These are phyloP conservation scores for Neurospora tetraspora DNA, from an alignment of 495 filamentous ascomycete genomes.

Conservation along the genomic window DNA sequence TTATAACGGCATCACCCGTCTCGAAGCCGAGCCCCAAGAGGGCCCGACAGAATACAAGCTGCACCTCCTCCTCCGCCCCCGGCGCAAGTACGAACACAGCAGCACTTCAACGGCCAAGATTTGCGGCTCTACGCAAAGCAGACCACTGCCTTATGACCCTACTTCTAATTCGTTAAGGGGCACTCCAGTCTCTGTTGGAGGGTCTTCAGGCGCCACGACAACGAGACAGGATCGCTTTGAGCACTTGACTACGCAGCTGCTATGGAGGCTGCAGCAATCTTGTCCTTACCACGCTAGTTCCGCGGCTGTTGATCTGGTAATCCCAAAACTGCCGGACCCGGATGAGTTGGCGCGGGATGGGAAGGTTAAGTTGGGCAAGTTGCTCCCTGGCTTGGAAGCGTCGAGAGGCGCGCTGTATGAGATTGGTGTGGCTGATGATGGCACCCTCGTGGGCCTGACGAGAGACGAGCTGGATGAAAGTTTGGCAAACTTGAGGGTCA, in stretches of 20 bases:
- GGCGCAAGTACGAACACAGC: slow-evolving; percentile 57
- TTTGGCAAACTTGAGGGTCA: slow-evolving; percentile 67
- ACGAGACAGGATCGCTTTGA: slow-evolving; percentile 75
- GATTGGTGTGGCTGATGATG: slow-evolving; percentile 92
- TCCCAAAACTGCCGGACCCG: slow-evolving; percentile 62
- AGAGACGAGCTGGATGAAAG: slow-evolving; percentile 89
- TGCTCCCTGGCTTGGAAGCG: slow-evolving; percentile 78
- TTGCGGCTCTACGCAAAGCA: slow-evolving; percentile 46
- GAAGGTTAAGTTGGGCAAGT: slow-evolving; percentile 48
- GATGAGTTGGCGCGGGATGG: slow-evolving; percentile 15
- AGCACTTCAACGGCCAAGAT: slow-evolving; percentile 31
- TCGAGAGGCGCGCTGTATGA: slow-evolving; percentile 91
- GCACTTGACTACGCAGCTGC: slow-evolving; percentile 84
- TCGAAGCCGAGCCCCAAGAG: slow-evolving; percentile 87
- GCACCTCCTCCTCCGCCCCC: slow-evolving; percentile 74
- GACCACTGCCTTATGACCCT: slow-evolving; percentile 51
- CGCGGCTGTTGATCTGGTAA: slow-evolving; percentile 51
- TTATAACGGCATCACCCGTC: slow-evolving; percentile 55
- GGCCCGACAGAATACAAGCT: slow-evolving; percentile 95
- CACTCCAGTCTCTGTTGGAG: slow-evolving; percentile 12
- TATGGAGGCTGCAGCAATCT: slow-evolving; percentile 93
- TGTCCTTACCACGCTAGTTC: slow-evolving; percentile 77
- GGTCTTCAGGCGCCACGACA: slow-evolving; percentile 37
- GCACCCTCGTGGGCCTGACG: slow-evolving; percentile 80
- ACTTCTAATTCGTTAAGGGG: slow-evolving; percentile 19